Evolutionary conservation across 2,329 filamentous ascomycete genomes (phyloP).

Genomic region (Ascochyta rabiei): DNA sequence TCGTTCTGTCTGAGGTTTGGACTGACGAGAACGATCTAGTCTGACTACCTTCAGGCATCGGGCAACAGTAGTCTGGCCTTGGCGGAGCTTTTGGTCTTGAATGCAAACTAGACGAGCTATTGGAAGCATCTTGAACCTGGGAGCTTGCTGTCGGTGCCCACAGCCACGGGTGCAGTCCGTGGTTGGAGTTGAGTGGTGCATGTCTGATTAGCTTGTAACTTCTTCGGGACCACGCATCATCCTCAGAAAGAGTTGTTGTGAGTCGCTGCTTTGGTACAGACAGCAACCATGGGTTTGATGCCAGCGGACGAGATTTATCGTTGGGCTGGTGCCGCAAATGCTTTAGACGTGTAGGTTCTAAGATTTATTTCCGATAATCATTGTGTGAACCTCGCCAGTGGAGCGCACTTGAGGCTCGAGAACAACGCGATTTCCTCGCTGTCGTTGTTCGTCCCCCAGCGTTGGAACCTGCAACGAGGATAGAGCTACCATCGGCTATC

Average conservation of each 20-base stretch:
- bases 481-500: conserved; percentile 8
- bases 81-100: not conserved
- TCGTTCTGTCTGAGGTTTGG: no score
- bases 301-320: not conserved
- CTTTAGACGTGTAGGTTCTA: not conserved
- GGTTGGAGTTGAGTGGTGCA: not conserved
- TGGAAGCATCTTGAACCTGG: no score
- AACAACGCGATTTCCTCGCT: not conserved
- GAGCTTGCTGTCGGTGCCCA: not conserved
- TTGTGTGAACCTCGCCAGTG: conserved; percentile 1
- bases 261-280: not conserved
- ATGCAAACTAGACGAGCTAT: not conserved
- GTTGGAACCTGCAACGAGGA: conserved; percentile 6
- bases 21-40: no score
- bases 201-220: conserved; percentile 1
- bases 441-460: not conserved
- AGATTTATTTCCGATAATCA: not conserved
- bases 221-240: not conserved
- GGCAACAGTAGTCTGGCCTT: not conserved
- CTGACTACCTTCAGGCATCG: no score
- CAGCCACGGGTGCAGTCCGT: not conserved
- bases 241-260: not conserved
- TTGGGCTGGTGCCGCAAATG: not conserved
- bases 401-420: not conserved
- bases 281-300: not conserved